phyloP scores from a whole-genome alignment of 768 basidiomycete genomes.

The Fistulinella prunicolor region DNA sequence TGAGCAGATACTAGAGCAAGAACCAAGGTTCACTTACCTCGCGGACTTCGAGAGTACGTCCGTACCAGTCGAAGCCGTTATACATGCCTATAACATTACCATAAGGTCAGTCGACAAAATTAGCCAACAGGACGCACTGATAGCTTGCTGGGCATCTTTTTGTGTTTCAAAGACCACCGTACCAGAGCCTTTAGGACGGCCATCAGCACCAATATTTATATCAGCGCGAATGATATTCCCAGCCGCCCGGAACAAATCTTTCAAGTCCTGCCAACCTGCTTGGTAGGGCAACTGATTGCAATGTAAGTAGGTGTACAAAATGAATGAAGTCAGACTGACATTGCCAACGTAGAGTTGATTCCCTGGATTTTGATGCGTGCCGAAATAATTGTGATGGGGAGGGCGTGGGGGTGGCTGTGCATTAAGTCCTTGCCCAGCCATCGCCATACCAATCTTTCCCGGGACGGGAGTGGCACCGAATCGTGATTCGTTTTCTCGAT shows the following conservation, averaged over 20 bases:
- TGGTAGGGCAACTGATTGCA: slow-evolving; percentile 78
- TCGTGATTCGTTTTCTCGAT: slow-evolving; percentile 93
- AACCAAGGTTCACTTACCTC: slow-evolving; percentile 54
- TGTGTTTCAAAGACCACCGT: slow-evolving; percentile 93
- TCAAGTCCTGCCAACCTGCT: slow-evolving; percentile 99
- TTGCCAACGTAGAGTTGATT: slow-evolving; percentile 94
- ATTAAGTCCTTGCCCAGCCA: slow-evolving; percentile 86
- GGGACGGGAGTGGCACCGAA: slow-evolving; percentile 95
- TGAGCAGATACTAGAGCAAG: background rate
- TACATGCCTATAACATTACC: slow-evolving; percentile 71
- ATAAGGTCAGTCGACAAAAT: slow-evolving; percentile 1
- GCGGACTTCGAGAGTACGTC: slow-evolving; percentile 90
- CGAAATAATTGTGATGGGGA: slow-evolving; percentile 73
- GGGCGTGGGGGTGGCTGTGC: slow-evolving; percentile 82
- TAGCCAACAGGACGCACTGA: slow-evolving; percentile 55
- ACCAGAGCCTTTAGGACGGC: slow-evolving; percentile 94
- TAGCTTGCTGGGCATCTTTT: slow-evolving; percentile 89
- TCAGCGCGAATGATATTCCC: slow-evolving; percentile 96
- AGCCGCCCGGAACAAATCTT: slow-evolving; percentile 93
- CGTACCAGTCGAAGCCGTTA: slow-evolving; percentile 97
- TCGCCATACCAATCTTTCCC: slow-evolving; percentile 94
- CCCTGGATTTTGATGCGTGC: slow-evolving; percentile 58
- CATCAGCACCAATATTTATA: slow-evolving; percentile 90
- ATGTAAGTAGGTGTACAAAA: slow-evolving; percentile 4
- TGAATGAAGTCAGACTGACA: slow-evolving; percentile 42